These are phyloP conservation scores for Gremmenia infestans DNA, from an alignment of 2,329 filamentous ascomycete species.

Conservation along the genomic window DNA sequence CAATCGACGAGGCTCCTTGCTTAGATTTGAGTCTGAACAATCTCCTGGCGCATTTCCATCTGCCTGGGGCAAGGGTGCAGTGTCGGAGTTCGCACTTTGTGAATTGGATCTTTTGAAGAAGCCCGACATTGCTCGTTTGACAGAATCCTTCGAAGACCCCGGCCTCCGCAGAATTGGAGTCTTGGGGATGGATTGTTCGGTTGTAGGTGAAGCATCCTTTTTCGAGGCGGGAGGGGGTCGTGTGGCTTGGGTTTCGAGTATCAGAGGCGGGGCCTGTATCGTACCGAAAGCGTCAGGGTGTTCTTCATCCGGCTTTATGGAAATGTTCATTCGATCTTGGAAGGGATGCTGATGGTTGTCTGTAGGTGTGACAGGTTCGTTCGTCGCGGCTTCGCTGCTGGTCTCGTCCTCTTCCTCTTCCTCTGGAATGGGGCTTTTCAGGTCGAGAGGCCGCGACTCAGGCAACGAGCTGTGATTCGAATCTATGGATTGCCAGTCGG, in stretches of 20 bases:
- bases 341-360: conserved; percentile 54
- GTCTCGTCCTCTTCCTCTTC: conserved; percentile 51
- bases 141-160: conserved; percentile 10
- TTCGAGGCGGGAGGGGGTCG: conserved; percentile 9
- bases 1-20: conserved; percentile 12
- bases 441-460: conserved; percentile 39
- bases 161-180: conserved; percentile 9
- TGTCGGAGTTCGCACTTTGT: conserved; percentile 2
- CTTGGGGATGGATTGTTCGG: conserved; percentile 2
- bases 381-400: conserved; percentile 48
- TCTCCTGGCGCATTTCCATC: conserved; percentile 2
- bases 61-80: conserved; percentile 3
- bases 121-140: conserved; percentile 17
- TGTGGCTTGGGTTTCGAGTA: conserved; percentile 21
- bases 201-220: background rate
- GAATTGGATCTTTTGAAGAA: conserved; percentile 21
- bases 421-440: conserved; percentile 50
- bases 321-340: conserved; percentile 22
- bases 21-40: conserved; percentile 16
- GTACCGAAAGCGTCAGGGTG: background rate
- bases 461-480: conserved; percentile 21
- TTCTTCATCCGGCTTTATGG: conserved; percentile 3
- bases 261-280: conserved; percentile 11
- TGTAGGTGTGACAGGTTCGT: conserved; percentile 58
- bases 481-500: conserved; percentile 8